phyloP scores from a whole-genome alignment of 1,139 yeast genomes.

The Debaryomyces nepalensis region DNA sequence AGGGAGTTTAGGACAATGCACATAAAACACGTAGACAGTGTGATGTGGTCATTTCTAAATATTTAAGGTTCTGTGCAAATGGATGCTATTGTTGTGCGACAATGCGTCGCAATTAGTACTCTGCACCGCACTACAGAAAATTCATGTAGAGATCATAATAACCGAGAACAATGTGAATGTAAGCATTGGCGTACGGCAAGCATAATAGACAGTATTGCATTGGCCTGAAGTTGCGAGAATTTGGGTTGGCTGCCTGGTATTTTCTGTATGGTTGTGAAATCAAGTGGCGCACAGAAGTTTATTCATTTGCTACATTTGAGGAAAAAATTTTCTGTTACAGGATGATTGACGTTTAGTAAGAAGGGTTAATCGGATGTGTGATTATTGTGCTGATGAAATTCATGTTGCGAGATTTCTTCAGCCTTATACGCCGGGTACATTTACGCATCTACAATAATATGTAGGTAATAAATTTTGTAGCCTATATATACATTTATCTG shows the following conservation, averaged over 20 bases:
- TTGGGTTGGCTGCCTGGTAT: background rate
- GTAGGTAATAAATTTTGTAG: background rate
- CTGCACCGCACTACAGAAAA: background rate
- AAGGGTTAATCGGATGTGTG: conserved; percentile 1
- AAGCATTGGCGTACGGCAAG: conserved; percentile 1
- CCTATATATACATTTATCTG: conserved; percentile 1
- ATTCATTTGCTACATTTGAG: background rate
- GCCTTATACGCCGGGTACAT: background rate
- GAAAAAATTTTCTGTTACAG: conserved; percentile 2
- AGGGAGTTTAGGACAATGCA: too few species aligned
- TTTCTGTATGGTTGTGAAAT: conserved; percentile 5
- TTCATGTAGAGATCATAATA: background rate
- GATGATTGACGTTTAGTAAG: background rate
- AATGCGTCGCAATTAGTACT: too few species aligned
- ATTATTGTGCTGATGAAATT: background rate
- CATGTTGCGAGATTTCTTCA: background rate
- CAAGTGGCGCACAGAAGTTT: conserved; percentile 2
- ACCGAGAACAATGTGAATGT: background rate
- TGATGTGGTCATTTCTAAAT: too few species aligned
- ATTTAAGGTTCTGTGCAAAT: too few species aligned
- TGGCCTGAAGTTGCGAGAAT: conserved; percentile 1
- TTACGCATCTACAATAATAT: background rate
- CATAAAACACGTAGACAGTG: too few species aligned
- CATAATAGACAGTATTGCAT: background rate
- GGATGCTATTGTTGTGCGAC: too few species aligned